phyloP scores from a whole-genome alignment of 768 basidiomycete species.

The Candolleomyces efflorescens region DNA sequence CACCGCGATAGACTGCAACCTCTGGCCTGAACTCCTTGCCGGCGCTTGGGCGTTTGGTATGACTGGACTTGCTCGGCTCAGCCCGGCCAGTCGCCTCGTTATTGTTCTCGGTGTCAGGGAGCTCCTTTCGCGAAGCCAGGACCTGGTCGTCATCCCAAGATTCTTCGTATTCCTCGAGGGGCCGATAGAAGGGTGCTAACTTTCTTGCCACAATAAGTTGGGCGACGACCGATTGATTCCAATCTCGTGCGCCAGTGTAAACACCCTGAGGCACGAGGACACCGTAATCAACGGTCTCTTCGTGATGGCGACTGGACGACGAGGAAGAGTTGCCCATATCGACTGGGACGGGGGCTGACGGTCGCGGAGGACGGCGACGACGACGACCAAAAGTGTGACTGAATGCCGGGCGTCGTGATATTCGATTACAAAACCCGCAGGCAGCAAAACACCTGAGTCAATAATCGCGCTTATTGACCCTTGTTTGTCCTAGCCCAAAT shows the following conservation, averaged over 20 bases:
- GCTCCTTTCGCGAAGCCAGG: constrained; percentile 72
- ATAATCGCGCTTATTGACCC: constrained; percentile 30
- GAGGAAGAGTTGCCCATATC: constrained; percentile 82
- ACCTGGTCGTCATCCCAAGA: constrained; percentile 89
- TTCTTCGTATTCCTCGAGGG: constrained; percentile 89
- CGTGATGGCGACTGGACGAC: constrained; percentile 73
- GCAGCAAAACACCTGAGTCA: not conserved
- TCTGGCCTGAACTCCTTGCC: constrained; percentile 73
- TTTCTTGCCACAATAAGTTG: constrained; percentile 84
- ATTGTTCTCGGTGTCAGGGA: constrained; percentile 44
- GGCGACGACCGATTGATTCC: constrained; percentile 84
- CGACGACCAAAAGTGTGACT: constrained; percentile 14
- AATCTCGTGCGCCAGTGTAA: constrained; percentile 82
- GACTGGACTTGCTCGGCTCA: constrained; percentile 39
- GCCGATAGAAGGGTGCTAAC: constrained; percentile 94
- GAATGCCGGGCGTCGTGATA: constrained; percentile 14
- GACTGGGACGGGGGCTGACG: not conserved
- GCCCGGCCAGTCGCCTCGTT: constrained; percentile 42
- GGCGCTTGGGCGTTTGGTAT: constrained; percentile 50
- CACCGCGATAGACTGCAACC: constrained; percentile 76
- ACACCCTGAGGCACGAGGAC: constrained; percentile 78
- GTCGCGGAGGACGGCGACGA: constrained; percentile 11
- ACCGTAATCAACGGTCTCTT: constrained; percentile 84
- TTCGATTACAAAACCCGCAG: constrained; percentile 21
- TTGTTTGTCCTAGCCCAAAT: constrained; percentile 24